phyloP scores from a whole-genome alignment of 2,329 filamentous ascomycete genomes.

The Fusarium napiforme region DNA sequence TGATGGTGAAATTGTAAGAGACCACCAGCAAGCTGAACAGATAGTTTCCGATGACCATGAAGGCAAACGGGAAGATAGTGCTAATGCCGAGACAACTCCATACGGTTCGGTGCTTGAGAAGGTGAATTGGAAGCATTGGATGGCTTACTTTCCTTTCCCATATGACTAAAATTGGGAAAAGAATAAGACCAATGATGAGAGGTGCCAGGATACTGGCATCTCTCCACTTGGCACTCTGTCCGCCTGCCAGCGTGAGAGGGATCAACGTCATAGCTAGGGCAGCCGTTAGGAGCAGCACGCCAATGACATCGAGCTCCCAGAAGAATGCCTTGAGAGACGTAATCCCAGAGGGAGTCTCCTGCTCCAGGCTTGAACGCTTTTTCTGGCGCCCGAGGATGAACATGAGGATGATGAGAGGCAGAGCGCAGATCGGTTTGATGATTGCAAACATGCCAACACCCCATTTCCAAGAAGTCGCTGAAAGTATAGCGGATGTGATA shows the following conservation, averaged over 20 bases:
- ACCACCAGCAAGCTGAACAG: not conserved
- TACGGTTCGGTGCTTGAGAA: not conserved
- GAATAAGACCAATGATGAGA: not conserved
- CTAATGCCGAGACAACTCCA: not conserved
- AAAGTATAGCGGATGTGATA: not conserved
- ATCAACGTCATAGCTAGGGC: not conserved
- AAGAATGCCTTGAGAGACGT: not conserved
- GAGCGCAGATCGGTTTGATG: not conserved
- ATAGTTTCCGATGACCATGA: not conserved
- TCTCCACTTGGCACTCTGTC: not conserved
- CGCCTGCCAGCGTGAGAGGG: not conserved
- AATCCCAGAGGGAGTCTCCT: not conserved
- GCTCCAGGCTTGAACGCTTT: fast-evolving
- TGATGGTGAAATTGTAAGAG: not conserved
- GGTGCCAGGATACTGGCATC: not conserved
- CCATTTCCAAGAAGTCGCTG: not conserved
- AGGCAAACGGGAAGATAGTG: not conserved
- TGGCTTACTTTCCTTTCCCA: not conserved
- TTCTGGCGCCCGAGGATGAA: not conserved
- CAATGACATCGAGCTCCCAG: not conserved
- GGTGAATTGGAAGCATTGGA: not conserved
- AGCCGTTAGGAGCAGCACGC: not conserved
- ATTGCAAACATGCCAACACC: not conserved
- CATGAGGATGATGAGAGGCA: not conserved
- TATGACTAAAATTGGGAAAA: not conserved